Evolutionary conservation across 2,329 filamentous ascomycete species (phyloP), one percentile per base, ranked within the genome.

Genomic region (Penicillium sp.): DNA sequence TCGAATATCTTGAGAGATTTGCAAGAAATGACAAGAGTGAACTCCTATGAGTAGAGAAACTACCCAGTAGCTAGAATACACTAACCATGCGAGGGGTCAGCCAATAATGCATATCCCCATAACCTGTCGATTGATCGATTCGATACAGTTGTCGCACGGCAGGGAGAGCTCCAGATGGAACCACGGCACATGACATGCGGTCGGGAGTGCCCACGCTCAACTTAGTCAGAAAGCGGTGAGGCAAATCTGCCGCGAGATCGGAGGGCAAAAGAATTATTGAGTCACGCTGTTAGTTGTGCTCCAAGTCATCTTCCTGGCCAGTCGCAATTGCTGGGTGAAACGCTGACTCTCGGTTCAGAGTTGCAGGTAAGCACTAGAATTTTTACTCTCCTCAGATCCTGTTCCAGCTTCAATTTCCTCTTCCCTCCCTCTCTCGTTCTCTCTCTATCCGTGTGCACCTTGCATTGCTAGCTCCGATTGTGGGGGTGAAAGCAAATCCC

Each of bases 161-260:
- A 24, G 4, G 27, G 27, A 31, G 27, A 31, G 27, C 27, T 31
- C 7, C 7, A 31, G 6, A 31, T n/a, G n/a, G 4, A 7, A 6
- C 22, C 22, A 24, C 7, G 27, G n/a, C 41, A 24, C 11, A 22
- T 22, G 18, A 13, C 18, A 6, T 54, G 27, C 19, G 31, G 4
- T 7, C 27, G 27, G 27, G 51, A 58, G 57, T 58, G 57, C 55
- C 50, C 36, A 50, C 47, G 58, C 50, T 35, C 19, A 50, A 58
- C 57, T 60, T 62, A 66, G 50, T 66, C 63, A 62, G 55, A 60
- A 59, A 61, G 65, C 65, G 65, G 65, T 67, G 55, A 64, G 47
- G 2, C 31, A 22, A 51, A 63, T 59, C 59, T 62, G 62, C 63
- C 61, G 65, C 64, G 64, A 66, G 51, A 57, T 63, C 62, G 61